Evolutionary conservation across 1,284 basidiomycete species (phyloP).

Genomic region (Cryptococcus sp.): DNA sequence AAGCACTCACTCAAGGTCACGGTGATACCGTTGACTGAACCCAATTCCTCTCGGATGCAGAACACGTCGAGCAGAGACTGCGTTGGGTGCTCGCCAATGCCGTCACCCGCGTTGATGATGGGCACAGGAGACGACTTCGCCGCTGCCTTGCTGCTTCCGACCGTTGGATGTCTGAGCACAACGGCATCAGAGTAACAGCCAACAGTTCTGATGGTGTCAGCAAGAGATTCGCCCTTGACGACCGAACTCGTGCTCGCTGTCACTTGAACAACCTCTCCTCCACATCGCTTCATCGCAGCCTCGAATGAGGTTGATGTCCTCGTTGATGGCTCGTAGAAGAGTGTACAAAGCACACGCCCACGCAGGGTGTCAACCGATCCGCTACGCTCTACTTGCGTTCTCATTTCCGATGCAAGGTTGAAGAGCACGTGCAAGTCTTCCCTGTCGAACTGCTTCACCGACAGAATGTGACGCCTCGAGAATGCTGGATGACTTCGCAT

Average conservation of each 20-base stretch:
- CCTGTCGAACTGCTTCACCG: constrained; percentile 90
- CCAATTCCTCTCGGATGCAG: constrained; percentile 96
- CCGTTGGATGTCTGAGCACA: constrained; percentile 89
- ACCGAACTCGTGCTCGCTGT: constrained; percentile 83
- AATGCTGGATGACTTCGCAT: constrained; percentile 68
- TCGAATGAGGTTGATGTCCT: constrained; percentile 97
- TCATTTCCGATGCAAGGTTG: constrained; percentile 94
- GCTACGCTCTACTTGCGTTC: constrained; percentile 88
- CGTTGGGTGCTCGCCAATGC: constrained; percentile 95
- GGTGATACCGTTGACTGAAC: constrained; percentile 94
- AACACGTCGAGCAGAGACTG: constrained; percentile 94
- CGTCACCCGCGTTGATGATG: constrained; percentile 95
- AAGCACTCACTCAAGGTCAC: constrained; percentile 68
- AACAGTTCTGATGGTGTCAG: constrained; percentile 92
- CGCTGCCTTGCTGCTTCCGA: constrained; percentile 85
- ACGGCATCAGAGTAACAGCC: constrained; percentile 96
- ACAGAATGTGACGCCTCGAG: constrained; percentile 86
- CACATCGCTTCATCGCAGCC: constrained; percentile 97
- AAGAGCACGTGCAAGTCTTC: constrained; percentile 93
- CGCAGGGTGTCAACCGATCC: constrained; percentile 87
- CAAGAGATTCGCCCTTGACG: constrained; percentile 88
- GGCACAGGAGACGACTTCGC: constrained; percentile 96
- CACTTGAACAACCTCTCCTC: constrained; percentile 89
- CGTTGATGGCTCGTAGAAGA: constrained; percentile 98
- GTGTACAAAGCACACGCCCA: constrained; percentile 88